phyloP scores from a whole-genome alignment of 208 protist genomes.

The Leishmania guyanensis region DNA sequence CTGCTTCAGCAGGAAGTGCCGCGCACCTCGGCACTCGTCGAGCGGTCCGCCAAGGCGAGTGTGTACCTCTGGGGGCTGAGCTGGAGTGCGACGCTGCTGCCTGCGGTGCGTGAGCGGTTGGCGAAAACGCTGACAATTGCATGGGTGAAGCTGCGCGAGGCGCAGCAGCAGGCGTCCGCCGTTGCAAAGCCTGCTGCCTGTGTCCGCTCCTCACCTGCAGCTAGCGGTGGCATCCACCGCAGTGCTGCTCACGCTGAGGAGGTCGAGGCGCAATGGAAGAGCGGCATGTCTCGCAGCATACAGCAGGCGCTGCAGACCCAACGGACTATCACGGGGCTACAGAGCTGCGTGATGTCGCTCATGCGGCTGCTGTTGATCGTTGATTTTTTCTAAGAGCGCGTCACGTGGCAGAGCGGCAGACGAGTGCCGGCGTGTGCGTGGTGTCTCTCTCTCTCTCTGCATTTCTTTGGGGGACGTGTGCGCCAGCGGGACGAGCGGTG shows the following conservation, averaged over 20 bases:
- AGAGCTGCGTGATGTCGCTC: conserved; percentile 65
- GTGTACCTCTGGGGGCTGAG: conserved; percentile 71
- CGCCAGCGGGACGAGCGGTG: not conserved
- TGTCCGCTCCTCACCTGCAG: not conserved
- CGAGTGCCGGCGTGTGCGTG: not conserved
- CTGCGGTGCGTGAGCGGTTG: conserved; percentile 48
- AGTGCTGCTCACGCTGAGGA: conserved; percentile 5
- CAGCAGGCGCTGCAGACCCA: conserved; percentile 28
- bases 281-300: conserved; percentile 6
- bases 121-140: conserved; percentile 51
- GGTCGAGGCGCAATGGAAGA: conserved; percentile 17
- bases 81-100: conserved; percentile 41
- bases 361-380: conserved; percentile 74
- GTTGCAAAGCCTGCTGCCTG: not conserved
- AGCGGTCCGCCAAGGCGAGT: conserved; percentile 57
- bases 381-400: conserved; percentile 50
- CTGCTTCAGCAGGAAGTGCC: conserved; percentile 75
- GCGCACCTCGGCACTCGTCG: conserved; percentile 39
- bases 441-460: not conserved
- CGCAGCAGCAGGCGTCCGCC: conserved; percentile 13
- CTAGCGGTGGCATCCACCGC: not conserved
- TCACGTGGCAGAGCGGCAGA: not conserved
- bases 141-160: conserved; percentile 37
- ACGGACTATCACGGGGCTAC: conserved; percentile 47
- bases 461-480: not conserved